phyloP scores from a whole-genome alignment of 2,329 filamentous ascomycete genomes.

The Fusarium buharicum region DNA sequence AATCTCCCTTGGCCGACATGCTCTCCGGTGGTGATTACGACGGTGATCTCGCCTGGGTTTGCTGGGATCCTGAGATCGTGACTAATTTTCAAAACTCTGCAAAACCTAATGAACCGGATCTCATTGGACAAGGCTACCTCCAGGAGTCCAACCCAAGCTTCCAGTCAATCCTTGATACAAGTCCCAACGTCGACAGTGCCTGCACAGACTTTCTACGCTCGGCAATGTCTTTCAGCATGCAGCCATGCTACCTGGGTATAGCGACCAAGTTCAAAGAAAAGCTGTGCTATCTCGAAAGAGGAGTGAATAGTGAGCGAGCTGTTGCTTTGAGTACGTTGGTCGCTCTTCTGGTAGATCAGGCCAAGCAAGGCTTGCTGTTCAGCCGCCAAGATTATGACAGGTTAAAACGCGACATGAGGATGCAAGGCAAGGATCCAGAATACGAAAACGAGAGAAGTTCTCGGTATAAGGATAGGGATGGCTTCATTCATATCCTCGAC shows the following conservation, averaged over 20 bases:
- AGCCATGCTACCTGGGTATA: slow-evolving; percentile 67
- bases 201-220: slow-evolving; percentile 60
- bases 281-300: slow-evolving; percentile 68
- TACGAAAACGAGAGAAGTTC: slow-evolving; percentile 56
- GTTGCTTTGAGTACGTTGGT: slow-evolving; percentile 63
- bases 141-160: slow-evolving; percentile 60
- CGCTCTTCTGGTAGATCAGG: slow-evolving; percentile 66
- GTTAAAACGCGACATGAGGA: slow-evolving; percentile 35
- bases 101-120: slow-evolving; percentile 49
- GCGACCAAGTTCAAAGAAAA: slow-evolving; percentile 73
- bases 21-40: slow-evolving; percentile 85
- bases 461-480: slow-evolving; percentile 24
- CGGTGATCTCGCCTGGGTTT: slow-evolving; percentile 81
- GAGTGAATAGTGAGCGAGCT: slow-evolving; percentile 58
- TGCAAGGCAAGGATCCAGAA: slow-evolving; percentile 50
- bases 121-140: slow-evolving; percentile 61
- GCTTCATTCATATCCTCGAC: slow-evolving; percentile 67
- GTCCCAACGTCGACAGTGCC: slow-evolving; percentile 46
- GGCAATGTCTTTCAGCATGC: slow-evolving; percentile 68
- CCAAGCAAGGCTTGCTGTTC: slow-evolving; percentile 66
- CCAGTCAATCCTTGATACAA: slow-evolving; percentile 52
- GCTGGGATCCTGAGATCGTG: slow-evolving; percentile 76
- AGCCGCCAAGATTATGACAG: slow-evolving; percentile 36
- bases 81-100: slow-evolving; percentile 72
- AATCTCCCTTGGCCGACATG: slow-evolving; percentile 72